Conservation (phyloP, 176 grass and related monocot genomes). For the Aegilops speltoides region DNA sequence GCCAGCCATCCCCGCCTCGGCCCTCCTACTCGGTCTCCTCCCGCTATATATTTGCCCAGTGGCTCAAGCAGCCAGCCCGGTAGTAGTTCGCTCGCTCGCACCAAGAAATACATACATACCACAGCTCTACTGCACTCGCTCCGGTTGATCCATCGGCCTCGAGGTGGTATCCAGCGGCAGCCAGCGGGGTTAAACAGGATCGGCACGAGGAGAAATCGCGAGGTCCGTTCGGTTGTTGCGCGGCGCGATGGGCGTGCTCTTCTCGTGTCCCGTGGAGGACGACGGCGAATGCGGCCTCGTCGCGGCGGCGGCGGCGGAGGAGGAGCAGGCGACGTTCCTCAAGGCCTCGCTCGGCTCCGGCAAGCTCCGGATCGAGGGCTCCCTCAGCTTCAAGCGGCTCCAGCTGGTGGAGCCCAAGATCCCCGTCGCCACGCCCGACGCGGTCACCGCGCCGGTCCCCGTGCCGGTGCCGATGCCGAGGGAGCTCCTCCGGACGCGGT, state of each 20-base stretch:
- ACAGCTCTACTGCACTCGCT: neutral
- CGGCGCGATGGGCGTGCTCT: conserved; percentile 39
- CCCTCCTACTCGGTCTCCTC: neutral
- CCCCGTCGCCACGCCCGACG: conserved; percentile 37
- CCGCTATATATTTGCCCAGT: conserved; percentile 40
- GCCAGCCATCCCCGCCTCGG: neutral
- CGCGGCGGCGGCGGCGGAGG: neutral
- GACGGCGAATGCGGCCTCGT: neutral
- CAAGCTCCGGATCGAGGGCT: conserved; percentile 63
- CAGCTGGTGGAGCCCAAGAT: conserved; percentile 53
- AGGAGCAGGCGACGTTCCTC: conserved; percentile 45
- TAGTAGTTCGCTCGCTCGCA: conserved; percentile 12
- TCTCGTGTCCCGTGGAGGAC: conserved; percentile 45
- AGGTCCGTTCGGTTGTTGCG: neutral
- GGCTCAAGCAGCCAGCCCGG: conserved; percentile 2
- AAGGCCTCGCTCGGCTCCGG: conserved; percentile 53
- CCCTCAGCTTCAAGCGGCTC: conserved; percentile 58
- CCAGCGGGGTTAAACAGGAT: conserved; percentile 14
- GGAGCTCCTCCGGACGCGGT: conserved; percentile 27
- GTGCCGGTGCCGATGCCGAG: conserved; percentile 25
- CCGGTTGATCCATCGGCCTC: neutral
- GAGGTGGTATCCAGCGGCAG: neutral
- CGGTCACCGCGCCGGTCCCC: conserved; percentile 20
- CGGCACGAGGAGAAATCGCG: neutral
- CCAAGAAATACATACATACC: neutral